Percentiles rank a stretch among this genome's conserved stretches.
Conservation (phyloP, 2,329 filamentous ascomycete genomes). For the Hawksworthiomyces lignivorus region DNA sequence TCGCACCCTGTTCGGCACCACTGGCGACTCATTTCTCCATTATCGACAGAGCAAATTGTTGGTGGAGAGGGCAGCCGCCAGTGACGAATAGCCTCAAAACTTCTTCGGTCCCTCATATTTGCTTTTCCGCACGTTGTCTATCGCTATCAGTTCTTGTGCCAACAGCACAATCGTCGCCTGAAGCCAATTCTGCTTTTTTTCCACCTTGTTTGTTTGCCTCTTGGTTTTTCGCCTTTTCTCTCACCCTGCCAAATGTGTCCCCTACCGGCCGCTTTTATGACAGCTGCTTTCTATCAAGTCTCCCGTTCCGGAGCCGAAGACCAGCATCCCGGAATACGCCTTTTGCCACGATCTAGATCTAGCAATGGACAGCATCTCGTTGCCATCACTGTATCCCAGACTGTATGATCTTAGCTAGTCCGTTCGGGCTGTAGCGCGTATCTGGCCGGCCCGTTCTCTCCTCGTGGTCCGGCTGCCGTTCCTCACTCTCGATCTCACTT, state of each 20-base stretch:
- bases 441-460: too few relatives aligned
- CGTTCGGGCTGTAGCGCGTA: neutral
- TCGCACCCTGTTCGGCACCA: too few relatives aligned
- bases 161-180: too few relatives aligned
- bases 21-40: too few relatives aligned
- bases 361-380: slow-evolving; percentile 16
- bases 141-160: too few relatives aligned
- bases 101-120: neutral
- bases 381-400: slow-evolving; percentile 5
- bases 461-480: neutral
- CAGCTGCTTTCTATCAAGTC: slow-evolving; percentile 7
- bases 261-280: slow-evolving; percentile 11
- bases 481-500: neutral
- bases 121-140: too few relatives aligned
- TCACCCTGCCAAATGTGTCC: slow-evolving; percentile 13
- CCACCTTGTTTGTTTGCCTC: neutral
- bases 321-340: slow-evolving; percentile 1
- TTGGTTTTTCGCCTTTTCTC: neutral
- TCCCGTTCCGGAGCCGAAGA: slow-evolving; percentile 8
- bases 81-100: neutral
- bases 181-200: too few relatives aligned
- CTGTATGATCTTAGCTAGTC: slow-evolving; percentile 16
- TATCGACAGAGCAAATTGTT: too few relatives aligned
- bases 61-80: too few relatives aligned
- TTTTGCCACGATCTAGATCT: slow-evolving; percentile 4